Percentiles rank a stretch among this genome's conserved stretches.
phyloP scores from a whole-genome alignment of 768 basidiomycete species.

The Aureoboletus auriporus region DNA sequence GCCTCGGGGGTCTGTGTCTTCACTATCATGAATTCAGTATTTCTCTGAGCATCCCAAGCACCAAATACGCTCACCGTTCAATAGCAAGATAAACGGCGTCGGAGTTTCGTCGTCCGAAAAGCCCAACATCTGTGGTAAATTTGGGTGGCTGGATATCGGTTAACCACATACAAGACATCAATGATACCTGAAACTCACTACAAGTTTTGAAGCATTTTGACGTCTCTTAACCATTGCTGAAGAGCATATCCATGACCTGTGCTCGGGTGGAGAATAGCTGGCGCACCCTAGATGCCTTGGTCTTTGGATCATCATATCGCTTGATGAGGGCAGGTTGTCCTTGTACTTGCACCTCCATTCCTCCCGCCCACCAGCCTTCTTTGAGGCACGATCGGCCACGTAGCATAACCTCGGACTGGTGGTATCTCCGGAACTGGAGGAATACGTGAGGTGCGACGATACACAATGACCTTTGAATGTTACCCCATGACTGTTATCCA shows the following conservation, averaged over 20 bases:
- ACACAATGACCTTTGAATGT: too few relatives aligned
- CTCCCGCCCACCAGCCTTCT: slow-evolving; percentile 48
- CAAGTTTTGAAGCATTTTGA: slow-evolving; percentile 47
- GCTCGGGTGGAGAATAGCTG: neutral
- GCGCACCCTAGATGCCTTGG: slow-evolving; percentile 31
- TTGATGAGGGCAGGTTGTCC: slow-evolving; percentile 41
- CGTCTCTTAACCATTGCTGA: slow-evolving; percentile 48
- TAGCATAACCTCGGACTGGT: slow-evolving; percentile 45
- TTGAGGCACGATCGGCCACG: slow-evolving; percentile 34
- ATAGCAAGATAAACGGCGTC: slow-evolving; percentile 50
- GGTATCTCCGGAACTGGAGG: slow-evolving; percentile 44
- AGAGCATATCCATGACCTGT: neutral
- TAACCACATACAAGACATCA: neutral
- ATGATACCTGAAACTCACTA: slow-evolving; percentile 32
- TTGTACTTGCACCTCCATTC: slow-evolving; percentile 36
- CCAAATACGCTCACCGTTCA: slow-evolving; percentile 34
- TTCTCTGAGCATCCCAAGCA: neutral
- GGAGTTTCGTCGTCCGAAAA: slow-evolving; percentile 42
- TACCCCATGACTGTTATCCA: slow-evolving; percentile 35
- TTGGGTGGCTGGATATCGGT: slow-evolving; percentile 39
- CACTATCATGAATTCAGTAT: slow-evolving; percentile 26
- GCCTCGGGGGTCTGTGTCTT: slow-evolving; percentile 41
- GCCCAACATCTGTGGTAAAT: slow-evolving; percentile 50
- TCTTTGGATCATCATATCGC: slow-evolving; percentile 38
- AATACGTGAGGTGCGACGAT: slow-evolving; percentile 4